These are phyloP conservation scores for Nitzschia palea DNA, from an alignment of 108 stramenopile species.

Conservation along the genomic window DNA sequence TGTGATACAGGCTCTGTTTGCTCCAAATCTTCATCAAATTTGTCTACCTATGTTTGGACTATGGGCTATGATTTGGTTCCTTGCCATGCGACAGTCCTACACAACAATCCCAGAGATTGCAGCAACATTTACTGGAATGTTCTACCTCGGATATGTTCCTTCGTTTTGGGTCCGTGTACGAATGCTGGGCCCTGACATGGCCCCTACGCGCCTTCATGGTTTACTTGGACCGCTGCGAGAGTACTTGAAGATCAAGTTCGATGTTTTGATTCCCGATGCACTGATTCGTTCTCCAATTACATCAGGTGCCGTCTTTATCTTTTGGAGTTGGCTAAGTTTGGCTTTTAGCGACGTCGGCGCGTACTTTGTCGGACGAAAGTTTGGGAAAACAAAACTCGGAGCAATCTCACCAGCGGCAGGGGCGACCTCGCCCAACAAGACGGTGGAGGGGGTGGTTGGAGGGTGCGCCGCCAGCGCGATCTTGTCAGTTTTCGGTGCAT, in stretches of 20 bases:
- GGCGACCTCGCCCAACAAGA: slow-evolving; percentile 94
- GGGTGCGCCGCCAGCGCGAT: slow-evolving; percentile 74
- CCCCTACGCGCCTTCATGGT: slow-evolving; percentile 68
- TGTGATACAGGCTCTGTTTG: slow-evolving; percentile 55
- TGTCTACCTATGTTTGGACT: slow-evolving; percentile 73
- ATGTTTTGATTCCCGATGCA: slow-evolving; percentile 36
- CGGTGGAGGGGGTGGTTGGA: slow-evolving; percentile 93
- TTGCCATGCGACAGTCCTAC: slow-evolving; percentile 73
- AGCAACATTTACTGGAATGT: slow-evolving; percentile 96
- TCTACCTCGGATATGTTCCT: slow-evolving; percentile 95
- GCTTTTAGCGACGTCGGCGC: slow-evolving; percentile 93
- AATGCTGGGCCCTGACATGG: slow-evolving; percentile 48
- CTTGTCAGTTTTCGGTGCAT: slow-evolving; percentile 81
- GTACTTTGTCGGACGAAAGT: slow-evolving; percentile 86
- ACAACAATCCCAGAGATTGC: slow-evolving; percentile 92
- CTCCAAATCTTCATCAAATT: slow-evolving; percentile 80
- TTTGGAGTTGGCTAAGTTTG: slow-evolving; percentile 95
- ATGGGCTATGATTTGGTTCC: slow-evolving; percentile 91
- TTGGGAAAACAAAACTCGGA: slow-evolving; percentile 84
- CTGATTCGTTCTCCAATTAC: slow-evolving; percentile 76
- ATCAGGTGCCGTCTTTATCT: slow-evolving; percentile 87
- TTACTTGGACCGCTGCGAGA: slow-evolving; percentile 57
- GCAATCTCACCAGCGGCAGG: slow-evolving; percentile 85
- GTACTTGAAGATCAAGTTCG: slow-evolving; percentile 48
- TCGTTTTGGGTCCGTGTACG: slow-evolving; percentile 92